Evolutionary conservation across 169 alveolate species (phyloP).

Genomic region (Eimeria maxima): DNA sequence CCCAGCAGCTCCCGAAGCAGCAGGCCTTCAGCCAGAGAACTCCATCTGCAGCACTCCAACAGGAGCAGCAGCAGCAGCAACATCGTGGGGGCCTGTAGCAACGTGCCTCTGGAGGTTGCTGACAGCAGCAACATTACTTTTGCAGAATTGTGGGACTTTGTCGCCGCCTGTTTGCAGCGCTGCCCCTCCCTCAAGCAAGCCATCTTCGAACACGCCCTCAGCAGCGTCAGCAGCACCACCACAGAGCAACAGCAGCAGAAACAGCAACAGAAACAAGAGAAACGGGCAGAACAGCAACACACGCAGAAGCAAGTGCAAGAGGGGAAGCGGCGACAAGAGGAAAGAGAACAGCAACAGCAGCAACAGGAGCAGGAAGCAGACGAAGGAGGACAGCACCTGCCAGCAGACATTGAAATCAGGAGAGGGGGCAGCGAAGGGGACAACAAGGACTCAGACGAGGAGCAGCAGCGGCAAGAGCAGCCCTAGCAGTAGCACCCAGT

Average conservation of each 20-base stretch:
- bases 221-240: background rate
- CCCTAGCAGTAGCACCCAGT: background rate
- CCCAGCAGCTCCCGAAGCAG: conserved; percentile 48
- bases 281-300: background rate
- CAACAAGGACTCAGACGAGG: background rate
- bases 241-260: conserved; percentile 7
- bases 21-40: background rate
- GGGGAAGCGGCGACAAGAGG: background rate
- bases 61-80: background rate
- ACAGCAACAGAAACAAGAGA: background rate
- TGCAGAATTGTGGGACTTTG: conserved; percentile 10
- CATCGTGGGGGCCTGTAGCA: conserved; percentile 56
- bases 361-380: conserved; percentile 38
- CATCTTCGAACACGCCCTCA: background rate
- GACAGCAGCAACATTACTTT: conserved; percentile 35
- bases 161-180: conserved; percentile 20
- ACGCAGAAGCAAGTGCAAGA: conserved; percentile 18
- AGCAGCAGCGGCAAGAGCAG: conserved; percentile 22
- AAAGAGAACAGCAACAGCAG: background rate
- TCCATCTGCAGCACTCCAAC: background rate
- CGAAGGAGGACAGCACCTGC: background rate
- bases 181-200: conserved; percentile 32
- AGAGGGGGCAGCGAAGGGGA: background rate
- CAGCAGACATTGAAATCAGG: background rate
- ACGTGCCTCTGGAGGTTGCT: conserved; percentile 57